Evolutionary conservation across 495 filamentous ascomycete genomes (phyloP).

Genomic region (Neurospora tetrasperma): DNA sequence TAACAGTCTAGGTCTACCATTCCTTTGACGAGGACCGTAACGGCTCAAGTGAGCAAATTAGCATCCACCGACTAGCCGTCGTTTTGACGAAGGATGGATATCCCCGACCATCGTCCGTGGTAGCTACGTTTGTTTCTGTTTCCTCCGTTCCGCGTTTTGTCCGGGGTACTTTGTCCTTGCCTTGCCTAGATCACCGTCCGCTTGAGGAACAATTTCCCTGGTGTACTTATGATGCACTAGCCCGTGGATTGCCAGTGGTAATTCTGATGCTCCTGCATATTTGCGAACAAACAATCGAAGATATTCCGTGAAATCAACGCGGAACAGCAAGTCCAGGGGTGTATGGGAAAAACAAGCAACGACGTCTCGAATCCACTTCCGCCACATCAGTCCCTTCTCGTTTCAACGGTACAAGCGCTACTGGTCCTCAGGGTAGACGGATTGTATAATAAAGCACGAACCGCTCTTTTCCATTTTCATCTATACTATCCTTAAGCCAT

Average conservation of each 20-base stretch:
- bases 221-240: constrained; percentile 31
- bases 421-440: constrained; percentile 14
- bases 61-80: neutral
- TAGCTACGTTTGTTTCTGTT: neutral
- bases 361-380: constrained; percentile 31
- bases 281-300: constrained; percentile 31
- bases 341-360: neutral
- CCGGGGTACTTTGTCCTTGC: neutral
- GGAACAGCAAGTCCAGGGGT: neutral
- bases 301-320: neutral
- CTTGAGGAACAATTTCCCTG: constrained; percentile 2
- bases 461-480: neutral
- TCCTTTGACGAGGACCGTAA: neutral
- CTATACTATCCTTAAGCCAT: neutral
- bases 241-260: constrained; percentile 28
- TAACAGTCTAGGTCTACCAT: neutral
- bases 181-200: neutral
- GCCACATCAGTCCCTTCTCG: constrained; percentile 32
- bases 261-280: constrained; percentile 31
- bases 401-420: constrained; percentile 11
- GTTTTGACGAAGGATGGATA: neutral
- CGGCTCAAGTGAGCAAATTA: neutral
- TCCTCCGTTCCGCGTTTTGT: constrained; percentile 2
- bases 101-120: neutral
- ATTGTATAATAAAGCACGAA: constrained; percentile 3